Evolutionary conservation across 2,329 filamentous ascomycete genomes (phyloP), one percentile per base, ranked within the genome.

Genomic region (Penicillium frequentans): DNA sequence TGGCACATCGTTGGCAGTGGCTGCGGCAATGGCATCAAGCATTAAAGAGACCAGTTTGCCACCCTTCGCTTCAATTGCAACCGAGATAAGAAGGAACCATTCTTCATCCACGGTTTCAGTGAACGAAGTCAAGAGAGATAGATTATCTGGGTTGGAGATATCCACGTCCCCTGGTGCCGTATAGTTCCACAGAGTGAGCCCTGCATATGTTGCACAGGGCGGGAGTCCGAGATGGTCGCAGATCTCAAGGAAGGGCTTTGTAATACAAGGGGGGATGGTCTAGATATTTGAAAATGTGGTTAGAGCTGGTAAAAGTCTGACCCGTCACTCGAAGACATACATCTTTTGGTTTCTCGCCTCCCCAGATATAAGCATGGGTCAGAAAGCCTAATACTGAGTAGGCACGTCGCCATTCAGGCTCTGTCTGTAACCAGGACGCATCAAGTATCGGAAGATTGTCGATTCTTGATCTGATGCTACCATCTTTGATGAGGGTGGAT

Each of bases 351-450:
- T 77, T 81, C 26, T 89, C 83, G 19, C 88, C 90, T 52, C 91
- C 90, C 92, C 92, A 96, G 19, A 96, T 85, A 70, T 96, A 93
- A 5, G 85, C 86, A 71, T 96, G 91, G 1, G 88, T 83, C 46
- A 96, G 79, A 68, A 93, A 93, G 0, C 83, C 85, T 33, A 96
- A 80, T 4, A 93, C 79, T 2, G 86, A 81, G 72, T 93, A 95
- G 52, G 90, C 90, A 64, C 91, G 85, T 67, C 90, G 87, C 93
- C 92, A 96, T 82, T 97, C 90, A 61, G 89, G 82, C 66, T 93
- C 90, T 61, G 88, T 85, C 75, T 87, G 83, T 68, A 98, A 85
- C 68, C 86, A 84, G 61, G 86, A 81, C 49, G 91, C 95, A 54
- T 87, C 89, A 59, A 96, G 85, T 52, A 96, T 79, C 14, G 91